Base-by-base conservation (phyloP, 257 asterid species). In the Ocimum tenuiflorum region DNA sequence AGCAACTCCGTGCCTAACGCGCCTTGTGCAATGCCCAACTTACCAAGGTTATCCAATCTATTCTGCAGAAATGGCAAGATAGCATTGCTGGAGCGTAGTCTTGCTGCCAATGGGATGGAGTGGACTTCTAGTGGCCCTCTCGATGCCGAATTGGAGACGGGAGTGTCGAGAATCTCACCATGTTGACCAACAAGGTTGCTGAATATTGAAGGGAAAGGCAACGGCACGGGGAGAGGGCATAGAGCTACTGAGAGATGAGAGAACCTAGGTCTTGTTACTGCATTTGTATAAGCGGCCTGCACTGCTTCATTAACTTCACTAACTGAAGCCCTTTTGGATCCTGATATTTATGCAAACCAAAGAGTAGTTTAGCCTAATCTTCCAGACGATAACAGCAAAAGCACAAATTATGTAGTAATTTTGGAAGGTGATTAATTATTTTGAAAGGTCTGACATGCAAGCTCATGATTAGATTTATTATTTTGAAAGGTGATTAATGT, bases 51-150 rank as follows among this genome's bases (percentile, higher is more conserved):
- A 47, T 42, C 78, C 75, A 92, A 59, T 58, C 84, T 77, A 1
- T 76, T 81, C 72, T 87, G 90, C 81, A 89, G 17, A 72, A 79
- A 86, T 0, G 97, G 99, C 76, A 92, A 71, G 53, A 92, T 61
- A 9, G 95, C 92, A 65, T 38, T 86, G 76, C 83, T 85, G 6
- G 99, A 92, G 46, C 97, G 89, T 42, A 92, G 75, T 70, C 97
- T 89, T 63, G 96, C 86, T 43, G 94, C 97, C 91, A 86, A 74
- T 20, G 99, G 99, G 66, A 92, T 53, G 22, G 99, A 92, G 58
- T 88, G 86, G 36, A 92, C 87, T 36, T 89, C 94, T 66, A 87
- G 91, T 10, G 96, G 78, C 33, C 97, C 99, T 78, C 86, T 80
- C 4, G 85, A 65, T 8, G 77, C 10, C 49, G 81, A 43, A 51